Percentiles rank a stretch among this genome's conserved stretches.
Conservation (phyloP, 768 basidiomycete genomes). For the Pisolithus marmoratus region DNA sequence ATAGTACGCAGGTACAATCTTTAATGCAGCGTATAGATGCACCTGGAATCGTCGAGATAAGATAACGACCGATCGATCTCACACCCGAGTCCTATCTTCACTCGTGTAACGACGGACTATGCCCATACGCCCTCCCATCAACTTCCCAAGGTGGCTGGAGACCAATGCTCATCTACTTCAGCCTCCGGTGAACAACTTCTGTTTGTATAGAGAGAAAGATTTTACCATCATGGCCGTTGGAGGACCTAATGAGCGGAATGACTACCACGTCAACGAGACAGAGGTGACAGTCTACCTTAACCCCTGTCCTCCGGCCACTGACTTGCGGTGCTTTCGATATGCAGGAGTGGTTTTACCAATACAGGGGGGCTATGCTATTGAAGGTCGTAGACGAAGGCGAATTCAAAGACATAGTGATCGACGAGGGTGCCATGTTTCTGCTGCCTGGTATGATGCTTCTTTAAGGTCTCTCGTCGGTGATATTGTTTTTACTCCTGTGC, state of each 20-base stretch:
- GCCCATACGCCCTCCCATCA: constrained; percentile 78
- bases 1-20: too few relatives aligned
- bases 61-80: too few relatives aligned
- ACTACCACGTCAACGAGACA: constrained; percentile 94
- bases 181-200: constrained; percentile 92
- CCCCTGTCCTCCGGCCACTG: neutral
- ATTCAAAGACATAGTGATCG: constrained; percentile 84
- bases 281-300: constrained; percentile 46
- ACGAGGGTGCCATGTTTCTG: constrained; percentile 96
- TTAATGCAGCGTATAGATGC: too few relatives aligned
- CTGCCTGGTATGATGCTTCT: constrained; percentile 62
- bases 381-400: constrained; percentile 75
- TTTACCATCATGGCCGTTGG: constrained; percentile 96
- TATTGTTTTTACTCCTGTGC: neutral
- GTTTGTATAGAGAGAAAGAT: constrained; percentile 75
- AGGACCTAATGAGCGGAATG: constrained; percentile 90
- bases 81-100: neutral
- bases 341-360: constrained; percentile 97
- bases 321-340: neutral
- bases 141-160: constrained; percentile 84
- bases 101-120: constrained; percentile 29
- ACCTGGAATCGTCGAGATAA: too few relatives aligned
- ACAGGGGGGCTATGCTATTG: constrained; percentile 90
- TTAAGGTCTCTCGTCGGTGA: neutral
- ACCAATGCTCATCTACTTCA: constrained; percentile 76